These are phyloP conservation scores for Pseudotsuga menziesii DNA, from an alignment of 75 land plant species.

Conservation along the genomic window DNA sequence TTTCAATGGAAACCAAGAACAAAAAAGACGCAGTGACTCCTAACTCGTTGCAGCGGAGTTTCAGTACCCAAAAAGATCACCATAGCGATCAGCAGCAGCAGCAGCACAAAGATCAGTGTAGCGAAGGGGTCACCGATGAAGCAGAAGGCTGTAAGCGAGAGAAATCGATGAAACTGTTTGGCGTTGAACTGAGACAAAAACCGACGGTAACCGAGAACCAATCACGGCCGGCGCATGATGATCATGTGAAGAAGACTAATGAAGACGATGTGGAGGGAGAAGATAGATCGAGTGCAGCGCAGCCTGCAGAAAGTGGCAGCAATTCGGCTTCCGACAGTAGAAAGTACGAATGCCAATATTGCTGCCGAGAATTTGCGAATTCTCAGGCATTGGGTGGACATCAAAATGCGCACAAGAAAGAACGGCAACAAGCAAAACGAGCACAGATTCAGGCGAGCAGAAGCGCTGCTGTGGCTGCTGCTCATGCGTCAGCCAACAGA, in stretches of 20 bases:
- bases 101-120: constrained; percentile 4
- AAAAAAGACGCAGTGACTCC: not conserved
- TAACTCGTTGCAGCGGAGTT: not conserved
- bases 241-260: too few species aligned
- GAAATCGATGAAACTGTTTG: not conserved
- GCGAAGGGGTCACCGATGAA: constrained; percentile 11
- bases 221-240: not conserved
- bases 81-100: not conserved
- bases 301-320: not conserved
- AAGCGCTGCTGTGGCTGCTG: constrained; percentile 12
- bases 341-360: constrained; percentile 50
- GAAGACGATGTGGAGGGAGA: not conserved
- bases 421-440: constrained; percentile 46
- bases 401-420: constrained; percentile 60
- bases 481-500: not conserved
- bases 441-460: constrained; percentile 36
- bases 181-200: not conserved
- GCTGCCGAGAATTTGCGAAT: constrained; percentile 49
- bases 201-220: not conserved
- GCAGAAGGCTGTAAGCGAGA: not conserved
- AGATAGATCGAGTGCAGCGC: not conserved
- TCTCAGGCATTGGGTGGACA: constrained; percentile 57
- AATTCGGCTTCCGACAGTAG: constrained; percentile 14
- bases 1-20: constrained; percentile 7
- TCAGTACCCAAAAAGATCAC: not conserved